Percentiles rank a stretch among this genome's conserved stretches.
These are phyloP conservation scores for Rhododendron griersonianum DNA, from an alignment of 148 eudicot species.

Conservation along the genomic window DNA sequence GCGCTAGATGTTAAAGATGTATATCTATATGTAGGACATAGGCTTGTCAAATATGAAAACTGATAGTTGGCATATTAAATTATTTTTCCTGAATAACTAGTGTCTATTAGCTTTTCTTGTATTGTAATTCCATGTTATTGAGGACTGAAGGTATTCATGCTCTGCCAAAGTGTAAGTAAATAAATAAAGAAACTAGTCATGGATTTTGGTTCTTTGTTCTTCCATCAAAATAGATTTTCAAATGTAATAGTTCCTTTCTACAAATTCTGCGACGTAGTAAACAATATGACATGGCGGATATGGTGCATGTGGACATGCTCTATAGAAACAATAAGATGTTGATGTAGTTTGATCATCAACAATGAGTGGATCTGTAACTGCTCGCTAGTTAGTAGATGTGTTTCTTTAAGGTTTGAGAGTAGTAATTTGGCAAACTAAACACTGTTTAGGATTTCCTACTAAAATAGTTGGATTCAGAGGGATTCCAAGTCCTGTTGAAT, in stretches of 20 bases:
- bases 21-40: neutral
- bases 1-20: neutral
- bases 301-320: neutral
- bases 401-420: neutral
- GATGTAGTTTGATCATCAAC: neutral
- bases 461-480: neutral
- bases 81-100: neutral
- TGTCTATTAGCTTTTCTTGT: neutral
- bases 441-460: neutral
- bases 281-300: neutral
- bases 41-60: neutral
- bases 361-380: neutral
- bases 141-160: neutral
- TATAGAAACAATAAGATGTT: neutral
- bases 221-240: neutral
- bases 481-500: neutral
- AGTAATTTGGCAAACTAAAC: neutral
- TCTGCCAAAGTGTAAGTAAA: neutral
- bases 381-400: neutral
- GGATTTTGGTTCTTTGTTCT: neutral
- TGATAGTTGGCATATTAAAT: neutral
- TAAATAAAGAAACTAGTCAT: neutral
- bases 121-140: neutral
- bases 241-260: neutral
- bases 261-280: neutral